phyloP scores from a whole-genome alignment of 257 asterid species.

The Cynanchum wilfordii region DNA sequence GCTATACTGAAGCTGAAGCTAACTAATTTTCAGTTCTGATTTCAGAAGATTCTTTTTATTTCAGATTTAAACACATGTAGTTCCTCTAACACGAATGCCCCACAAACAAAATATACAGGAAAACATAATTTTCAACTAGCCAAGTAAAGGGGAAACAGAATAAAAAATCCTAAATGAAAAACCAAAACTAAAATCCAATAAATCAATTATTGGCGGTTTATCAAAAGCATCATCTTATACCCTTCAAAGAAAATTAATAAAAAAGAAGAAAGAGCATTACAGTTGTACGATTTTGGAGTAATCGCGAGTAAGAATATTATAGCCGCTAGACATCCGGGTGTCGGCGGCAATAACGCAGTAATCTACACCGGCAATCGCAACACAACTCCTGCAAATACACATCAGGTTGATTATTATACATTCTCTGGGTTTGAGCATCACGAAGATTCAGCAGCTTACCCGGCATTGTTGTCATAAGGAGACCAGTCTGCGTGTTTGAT shows the following conservation, averaged over 20 bases:
- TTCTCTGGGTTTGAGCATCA: background rate
- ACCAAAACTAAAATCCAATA: background rate
- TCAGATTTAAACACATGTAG: background rate
- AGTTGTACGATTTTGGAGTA: conserved; percentile 83
- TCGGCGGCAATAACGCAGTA: conserved; percentile 95
- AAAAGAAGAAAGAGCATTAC: conserved; percentile 24
- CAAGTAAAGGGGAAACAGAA: background rate
- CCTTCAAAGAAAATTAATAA: too few species aligned
- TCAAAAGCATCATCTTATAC: background rate
- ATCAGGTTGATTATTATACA: background rate
- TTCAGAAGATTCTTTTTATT: background rate
- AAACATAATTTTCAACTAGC: too few species aligned
- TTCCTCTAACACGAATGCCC: background rate
- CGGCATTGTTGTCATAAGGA: conserved; percentile 98
- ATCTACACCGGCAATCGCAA: conserved; percentile 90
- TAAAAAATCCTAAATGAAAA: background rate
- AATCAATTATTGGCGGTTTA: background rate
- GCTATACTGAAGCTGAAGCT: background rate
- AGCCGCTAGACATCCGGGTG: conserved; percentile 87
- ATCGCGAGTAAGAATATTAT: conserved; percentile 74
- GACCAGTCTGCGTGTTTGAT: conserved; percentile 86
- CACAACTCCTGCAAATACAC: conserved; percentile 61
- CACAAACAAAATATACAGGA: background rate
- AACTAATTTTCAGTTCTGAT: background rate
- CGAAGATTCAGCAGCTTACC: conserved; percentile 32